phyloP scores from a whole-genome alignment of 371 early-diverging fungal species.

The Mortierella polycephala region DNA sequence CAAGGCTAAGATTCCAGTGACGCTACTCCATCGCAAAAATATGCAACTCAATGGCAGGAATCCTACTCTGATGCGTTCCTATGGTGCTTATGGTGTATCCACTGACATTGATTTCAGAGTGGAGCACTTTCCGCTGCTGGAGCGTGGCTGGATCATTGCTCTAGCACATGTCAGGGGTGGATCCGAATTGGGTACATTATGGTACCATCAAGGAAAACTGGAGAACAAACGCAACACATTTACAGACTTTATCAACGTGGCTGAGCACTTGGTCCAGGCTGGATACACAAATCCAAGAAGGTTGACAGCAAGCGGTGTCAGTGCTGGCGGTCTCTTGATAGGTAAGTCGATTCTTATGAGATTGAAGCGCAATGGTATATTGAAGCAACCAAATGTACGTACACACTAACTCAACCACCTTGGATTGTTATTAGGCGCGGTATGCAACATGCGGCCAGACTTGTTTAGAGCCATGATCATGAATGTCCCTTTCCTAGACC shows the following conservation, averaged over 20 bases:
- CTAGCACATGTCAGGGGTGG: conserved; percentile 92
- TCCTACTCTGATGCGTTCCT: conserved; percentile 79
- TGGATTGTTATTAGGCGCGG: conserved; percentile 59
- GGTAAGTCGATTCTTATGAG: conserved; percentile 34
- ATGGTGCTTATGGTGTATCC: conserved; percentile 88
- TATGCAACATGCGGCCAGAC: conserved; percentile 77
- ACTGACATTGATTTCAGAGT: conserved; percentile 84
- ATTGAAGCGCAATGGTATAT: too few relatives aligned
- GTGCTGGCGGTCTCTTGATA: conserved; percentile 83
- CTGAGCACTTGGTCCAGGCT: conserved; percentile 66
- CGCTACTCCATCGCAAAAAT: conserved; percentile 70
- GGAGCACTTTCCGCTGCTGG: conserved; percentile 81
- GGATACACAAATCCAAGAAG: conserved; percentile 62
- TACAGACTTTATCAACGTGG: conserved; percentile 75
- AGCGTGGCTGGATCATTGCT: conserved; percentile 85
- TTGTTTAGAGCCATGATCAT: conserved; percentile 81
- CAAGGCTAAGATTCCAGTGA: conserved; percentile 68
- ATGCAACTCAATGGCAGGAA: conserved; percentile 65
- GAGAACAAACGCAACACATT: conserved; percentile 78
- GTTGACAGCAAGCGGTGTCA: conserved; percentile 75
- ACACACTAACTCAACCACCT: neutral
- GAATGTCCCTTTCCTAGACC: conserved; percentile 90
- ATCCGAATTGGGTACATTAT: conserved; percentile 78
- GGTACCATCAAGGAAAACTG: conserved; percentile 81
- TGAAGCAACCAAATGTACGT: too few relatives aligned